Base-by-base conservation (phyloP, 2,329 filamentous ascomycete genomes). In the Fusarium sp. region DNA sequence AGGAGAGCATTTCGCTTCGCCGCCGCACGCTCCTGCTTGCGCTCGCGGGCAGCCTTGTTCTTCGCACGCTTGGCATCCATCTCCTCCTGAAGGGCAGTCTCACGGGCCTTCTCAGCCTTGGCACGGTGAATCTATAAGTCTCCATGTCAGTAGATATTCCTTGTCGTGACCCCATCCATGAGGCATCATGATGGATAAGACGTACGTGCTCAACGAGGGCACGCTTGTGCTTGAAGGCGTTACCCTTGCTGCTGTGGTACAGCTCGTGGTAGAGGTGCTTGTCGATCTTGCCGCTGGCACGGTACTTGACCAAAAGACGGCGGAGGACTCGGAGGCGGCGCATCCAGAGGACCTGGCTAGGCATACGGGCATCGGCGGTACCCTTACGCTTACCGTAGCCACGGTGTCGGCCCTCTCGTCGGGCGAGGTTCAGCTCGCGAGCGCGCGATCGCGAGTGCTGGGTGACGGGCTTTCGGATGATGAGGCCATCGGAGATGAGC, bases 171-270 rank as follows among this genome's bases (percentile, higher is more conserved):
- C 49, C 38, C 36, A 5, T 8, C 33, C 28, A 55, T 44, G 17
- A 26, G 57, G 47, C 17, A 28, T 51, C 40, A 34, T 65, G 39
- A 54, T 43, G 44, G 46, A 79, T 31, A 55, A 55, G 49, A 94
- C 96, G 82, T 97, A 99, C 96, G 89, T 99, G 96, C 91, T 99
- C 96, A 84, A 99, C 94, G 80, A 99, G 92, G 82, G 94, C 96
- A 87, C 96, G 92, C 94, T 98, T 99, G 94, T 99, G 96, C 94
- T 99, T 99, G 93, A 99, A 99, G 84, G 96, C 95, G 92, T 99
- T 99, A 97, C 96, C 97, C 94, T 99, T 99, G 92, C 93, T 96
- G 84, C 97, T 89, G 87, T 98, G 96, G 91, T 99, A 99, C 77
- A 99, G 94, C 89, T 98, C 94, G 91, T 99, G 96, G 91, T 99